A percentile compares a stretch with the other conserved stretches of the same genome.
Conservation (phyloP, 2,329 filamentous ascomycete species). For the Alternaria sp. region DNA sequence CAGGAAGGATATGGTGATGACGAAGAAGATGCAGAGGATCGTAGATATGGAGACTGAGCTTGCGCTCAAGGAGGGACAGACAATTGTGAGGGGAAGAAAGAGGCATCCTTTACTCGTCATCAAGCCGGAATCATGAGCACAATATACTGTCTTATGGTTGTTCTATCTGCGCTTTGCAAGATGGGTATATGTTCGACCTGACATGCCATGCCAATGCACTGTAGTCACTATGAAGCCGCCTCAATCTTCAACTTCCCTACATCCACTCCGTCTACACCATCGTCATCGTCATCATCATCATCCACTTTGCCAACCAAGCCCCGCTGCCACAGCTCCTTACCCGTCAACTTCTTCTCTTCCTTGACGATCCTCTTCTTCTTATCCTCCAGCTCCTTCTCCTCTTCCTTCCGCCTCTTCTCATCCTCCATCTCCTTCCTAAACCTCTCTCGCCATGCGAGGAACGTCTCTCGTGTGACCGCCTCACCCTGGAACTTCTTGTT, state of each 20-base stretch:
- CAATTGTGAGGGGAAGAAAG: slow-evolving; percentile 36
- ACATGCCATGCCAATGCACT: neutral
- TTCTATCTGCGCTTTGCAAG: neutral
- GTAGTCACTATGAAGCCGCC: slow-evolving; percentile 45
- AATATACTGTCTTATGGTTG: neutral
- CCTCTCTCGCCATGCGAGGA: slow-evolving; percentile 78
- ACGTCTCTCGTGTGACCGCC: slow-evolving; percentile 84
- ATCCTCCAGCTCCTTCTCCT: slow-evolving; percentile 74
- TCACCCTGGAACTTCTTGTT: slow-evolving; percentile 96
- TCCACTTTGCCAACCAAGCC: slow-evolving; percentile 65
- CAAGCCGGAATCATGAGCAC: slow-evolving; percentile 13
- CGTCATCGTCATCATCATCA: slow-evolving; percentile 66
- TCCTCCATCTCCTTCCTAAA: slow-evolving; percentile 86
- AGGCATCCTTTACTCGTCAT: slow-evolving; percentile 29
- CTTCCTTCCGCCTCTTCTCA: slow-evolving; percentile 62
- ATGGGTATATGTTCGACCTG: slow-evolving; percentile 30
- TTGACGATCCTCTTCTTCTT: slow-evolving; percentile 55
- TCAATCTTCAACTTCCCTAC: slow-evolving; percentile 52
- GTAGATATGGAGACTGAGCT: slow-evolving; percentile 57
- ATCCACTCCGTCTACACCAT: slow-evolving; percentile 62
- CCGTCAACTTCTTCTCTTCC: slow-evolving; percentile 85
- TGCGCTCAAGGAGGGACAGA: slow-evolving; percentile 48
- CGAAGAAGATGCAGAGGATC: slow-evolving; percentile 54
- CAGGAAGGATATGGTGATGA: slow-evolving; percentile 41
- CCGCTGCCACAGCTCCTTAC: slow-evolving; percentile 58